Conservation (phyloP, 2,329 filamentous ascomycete species). For the Exserohilum turcica region DNA sequence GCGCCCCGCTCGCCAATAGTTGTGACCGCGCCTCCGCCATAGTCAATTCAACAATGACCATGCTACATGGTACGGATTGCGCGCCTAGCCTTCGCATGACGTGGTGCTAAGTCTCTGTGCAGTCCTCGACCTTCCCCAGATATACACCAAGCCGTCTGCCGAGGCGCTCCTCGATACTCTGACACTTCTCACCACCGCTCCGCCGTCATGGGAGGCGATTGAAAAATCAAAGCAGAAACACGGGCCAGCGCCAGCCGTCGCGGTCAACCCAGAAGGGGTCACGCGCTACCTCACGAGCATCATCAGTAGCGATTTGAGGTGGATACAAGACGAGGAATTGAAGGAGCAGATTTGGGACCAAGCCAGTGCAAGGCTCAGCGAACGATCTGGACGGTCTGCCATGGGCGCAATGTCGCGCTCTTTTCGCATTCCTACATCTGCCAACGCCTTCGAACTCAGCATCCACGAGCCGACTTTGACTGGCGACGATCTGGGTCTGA, state of each 20-base stretch:
- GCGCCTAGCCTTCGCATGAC: background rate
- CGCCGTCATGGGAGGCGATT: slow-evolving; percentile 68
- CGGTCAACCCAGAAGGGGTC: slow-evolving; percentile 58
- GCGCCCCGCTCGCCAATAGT: slow-evolving; percentile 12
- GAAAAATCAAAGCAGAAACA: slow-evolving; percentile 27
- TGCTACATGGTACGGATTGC: slow-evolving; percentile 34
- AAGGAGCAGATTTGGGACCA: slow-evolving; percentile 76
- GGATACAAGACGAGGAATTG: slow-evolving; percentile 70
- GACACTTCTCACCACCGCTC: slow-evolving; percentile 67
- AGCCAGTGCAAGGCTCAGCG: slow-evolving; percentile 79
- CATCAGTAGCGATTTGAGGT: slow-evolving; percentile 68
- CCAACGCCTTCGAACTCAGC: slow-evolving; percentile 60
- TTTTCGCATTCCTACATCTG: slow-evolving; percentile 61
- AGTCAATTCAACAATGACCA: slow-evolving; percentile 27
- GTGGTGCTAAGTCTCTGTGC: slow-evolving; percentile 16
- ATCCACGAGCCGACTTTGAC: slow-evolving; percentile 88
- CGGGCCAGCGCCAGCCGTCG: slow-evolving; percentile 36
- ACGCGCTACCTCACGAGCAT: slow-evolving; percentile 72
- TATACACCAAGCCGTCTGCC: slow-evolving; percentile 76
- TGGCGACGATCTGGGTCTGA: slow-evolving; percentile 85
- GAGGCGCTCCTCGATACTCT: slow-evolving; percentile 68
- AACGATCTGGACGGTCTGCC: slow-evolving; percentile 78
- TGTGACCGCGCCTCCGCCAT: slow-evolving; percentile 10
- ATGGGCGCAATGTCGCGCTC: slow-evolving; percentile 67
- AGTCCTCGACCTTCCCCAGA: slow-evolving; percentile 79